These are phyloP conservation scores for Fonsecaea erecta DNA, from an alignment of 2,329 filamentous ascomycete species.

Conservation along the genomic window DNA sequence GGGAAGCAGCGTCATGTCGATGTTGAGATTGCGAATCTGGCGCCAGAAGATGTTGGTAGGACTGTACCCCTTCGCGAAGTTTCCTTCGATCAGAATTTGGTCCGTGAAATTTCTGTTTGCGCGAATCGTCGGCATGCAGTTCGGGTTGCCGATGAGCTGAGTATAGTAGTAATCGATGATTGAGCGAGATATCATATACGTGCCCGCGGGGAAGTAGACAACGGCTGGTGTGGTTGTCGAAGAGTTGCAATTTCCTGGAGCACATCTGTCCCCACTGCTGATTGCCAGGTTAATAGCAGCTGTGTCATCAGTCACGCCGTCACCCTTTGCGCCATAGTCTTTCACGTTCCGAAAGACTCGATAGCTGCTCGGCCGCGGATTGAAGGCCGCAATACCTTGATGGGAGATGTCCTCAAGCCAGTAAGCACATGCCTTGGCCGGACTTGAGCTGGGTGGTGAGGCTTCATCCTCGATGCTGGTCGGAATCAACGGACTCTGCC, in stretches of 20 bases:
- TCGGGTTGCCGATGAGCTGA: background rate
- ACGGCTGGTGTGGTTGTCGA: constrained; percentile 1
- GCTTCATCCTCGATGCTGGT: no score
- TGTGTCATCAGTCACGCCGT: background rate
- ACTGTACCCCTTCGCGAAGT: no score
- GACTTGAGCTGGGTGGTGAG: no score
- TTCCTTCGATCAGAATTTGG: background rate
- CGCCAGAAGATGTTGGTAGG: no score
- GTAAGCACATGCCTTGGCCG: no score
- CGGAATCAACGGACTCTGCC: no score
- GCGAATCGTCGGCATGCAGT: background rate
- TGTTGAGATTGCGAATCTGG: constrained; percentile 7
- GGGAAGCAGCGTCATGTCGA: background rate
- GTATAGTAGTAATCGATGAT: background rate
- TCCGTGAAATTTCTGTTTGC: background rate
- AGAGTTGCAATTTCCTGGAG: background rate
- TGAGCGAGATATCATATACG: background rate
- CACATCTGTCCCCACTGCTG: background rate
- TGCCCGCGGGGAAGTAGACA: constrained; percentile 3
- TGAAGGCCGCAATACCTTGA: no score
- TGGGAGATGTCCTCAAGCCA: no score
- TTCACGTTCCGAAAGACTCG: constrained; percentile 3
- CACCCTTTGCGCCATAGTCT: constrained; percentile 5
- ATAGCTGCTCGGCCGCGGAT: no score
- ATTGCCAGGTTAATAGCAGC: background rate